Percentiles rank a stretch among this genome's conserved stretches.
phyloP scores from a whole-genome alignment of 1,284 basidiomycete genomes.

The Pseudomicrostroma phylloplanum region DNA sequence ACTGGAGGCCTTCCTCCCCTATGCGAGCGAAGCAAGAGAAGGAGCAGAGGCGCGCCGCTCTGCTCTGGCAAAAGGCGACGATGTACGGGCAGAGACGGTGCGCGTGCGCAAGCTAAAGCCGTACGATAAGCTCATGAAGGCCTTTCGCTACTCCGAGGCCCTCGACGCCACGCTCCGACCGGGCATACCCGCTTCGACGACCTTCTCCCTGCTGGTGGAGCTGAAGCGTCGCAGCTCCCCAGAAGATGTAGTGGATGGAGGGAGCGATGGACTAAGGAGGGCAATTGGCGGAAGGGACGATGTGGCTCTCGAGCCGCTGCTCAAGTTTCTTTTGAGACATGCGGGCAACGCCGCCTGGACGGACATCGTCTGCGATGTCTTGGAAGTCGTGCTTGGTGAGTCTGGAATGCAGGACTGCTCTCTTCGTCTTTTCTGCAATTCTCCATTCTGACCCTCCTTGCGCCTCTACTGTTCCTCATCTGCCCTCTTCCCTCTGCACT shows the following conservation, averaged over 20 bases:
- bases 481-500: too few species aligned
- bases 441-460: not conserved
- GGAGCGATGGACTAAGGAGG: constrained; percentile 71
- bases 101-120: constrained; percentile 69
- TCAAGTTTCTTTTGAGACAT: constrained; percentile 76
- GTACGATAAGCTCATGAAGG: constrained; percentile 83
- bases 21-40: constrained; percentile 4
- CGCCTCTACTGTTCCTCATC: not conserved
- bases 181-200: constrained; percentile 54
- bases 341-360: constrained; percentile 86
- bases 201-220: constrained; percentile 89
- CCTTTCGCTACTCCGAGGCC: constrained; percentile 90
- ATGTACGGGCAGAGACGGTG: constrained; percentile 58
- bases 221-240: constrained; percentile 64
- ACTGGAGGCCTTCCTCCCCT: not conserved
- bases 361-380: constrained; percentile 75
- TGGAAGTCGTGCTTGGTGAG: constrained; percentile 76
- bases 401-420: constrained; percentile 8
- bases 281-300: constrained; percentile 89
- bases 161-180: constrained; percentile 56
- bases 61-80: constrained; percentile 42
- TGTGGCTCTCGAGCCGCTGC: constrained; percentile 81
- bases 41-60: not conserved
- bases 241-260: constrained; percentile 2
- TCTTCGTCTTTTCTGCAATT: not conserved